phyloP scores from a whole-genome alignment of 2,329 filamentous ascomycete species.

The Elsinoe australis region DNA sequence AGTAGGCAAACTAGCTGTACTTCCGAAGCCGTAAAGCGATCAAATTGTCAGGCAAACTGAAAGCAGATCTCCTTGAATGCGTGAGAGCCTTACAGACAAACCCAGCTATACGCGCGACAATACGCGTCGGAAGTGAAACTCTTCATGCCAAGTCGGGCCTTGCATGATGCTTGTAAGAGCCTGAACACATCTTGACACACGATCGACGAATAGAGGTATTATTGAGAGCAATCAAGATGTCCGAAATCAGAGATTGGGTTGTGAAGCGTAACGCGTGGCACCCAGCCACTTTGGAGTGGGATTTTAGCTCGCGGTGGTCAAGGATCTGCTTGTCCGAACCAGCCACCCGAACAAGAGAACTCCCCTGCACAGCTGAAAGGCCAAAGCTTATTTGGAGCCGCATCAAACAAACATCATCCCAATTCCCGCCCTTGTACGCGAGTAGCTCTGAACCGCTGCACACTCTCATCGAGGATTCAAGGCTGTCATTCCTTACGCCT shows the following conservation, averaged over 20 bases:
- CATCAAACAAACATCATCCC: conserved; percentile 15
- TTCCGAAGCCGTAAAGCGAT: too few relatives aligned
- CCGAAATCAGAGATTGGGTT: too few relatives aligned
- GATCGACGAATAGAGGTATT: conserved; percentile 83
- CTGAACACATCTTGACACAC: not conserved
- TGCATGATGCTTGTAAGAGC: not conserved
- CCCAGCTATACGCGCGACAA: too few relatives aligned
- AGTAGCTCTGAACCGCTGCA: not conserved
- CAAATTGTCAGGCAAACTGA: too few relatives aligned
- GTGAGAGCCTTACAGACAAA: too few relatives aligned
- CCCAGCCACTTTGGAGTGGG: not conserved
- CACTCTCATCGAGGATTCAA: conserved; percentile 2
- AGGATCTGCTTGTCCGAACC: too few relatives aligned
- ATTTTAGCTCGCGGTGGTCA: not conserved
- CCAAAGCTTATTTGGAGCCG: conserved; percentile 15
- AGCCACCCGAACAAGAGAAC: conserved; percentile 3
- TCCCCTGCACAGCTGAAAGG: conserved; percentile 6
- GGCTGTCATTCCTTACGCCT: conserved; percentile 2
- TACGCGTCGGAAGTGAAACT: not conserved
- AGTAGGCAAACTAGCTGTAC: conserved; percentile 1
- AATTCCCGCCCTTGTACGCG: conserved; percentile 3
- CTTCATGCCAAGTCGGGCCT: not conserved
- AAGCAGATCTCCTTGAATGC: too few relatives aligned
- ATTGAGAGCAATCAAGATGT: too few relatives aligned
- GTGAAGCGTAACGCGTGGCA: conserved; percentile 6